Evolutionary conservation across 345 rosid genomes (phyloP).

Genomic region (Triadica sebifera): DNA sequence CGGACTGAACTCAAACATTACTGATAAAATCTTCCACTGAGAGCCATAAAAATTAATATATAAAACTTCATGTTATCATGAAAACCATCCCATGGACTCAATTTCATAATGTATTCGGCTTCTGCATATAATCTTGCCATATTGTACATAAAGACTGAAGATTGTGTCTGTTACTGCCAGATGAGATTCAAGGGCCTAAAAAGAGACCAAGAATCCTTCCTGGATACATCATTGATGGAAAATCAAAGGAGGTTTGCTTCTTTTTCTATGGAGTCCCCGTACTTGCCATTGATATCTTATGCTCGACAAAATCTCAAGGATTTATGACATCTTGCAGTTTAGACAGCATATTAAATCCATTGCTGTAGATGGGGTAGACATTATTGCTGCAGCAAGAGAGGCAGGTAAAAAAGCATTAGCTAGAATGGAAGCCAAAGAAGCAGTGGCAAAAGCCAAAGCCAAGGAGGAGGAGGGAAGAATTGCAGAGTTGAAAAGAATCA

Average conservation of each 20-base stretch:
- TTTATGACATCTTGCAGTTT: conserved; percentile 43
- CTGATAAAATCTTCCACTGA: background rate
- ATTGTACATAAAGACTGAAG: conserved; percentile 17
- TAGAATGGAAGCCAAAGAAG: conserved; percentile 62
- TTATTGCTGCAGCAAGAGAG: conserved; percentile 58
- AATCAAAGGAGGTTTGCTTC: conserved; percentile 61
- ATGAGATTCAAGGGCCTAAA: conserved; percentile 56
- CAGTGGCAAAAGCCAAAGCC: conserved; percentile 63
- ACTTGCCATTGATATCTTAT: background rate
- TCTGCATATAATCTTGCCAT: background rate
- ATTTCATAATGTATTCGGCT: background rate
- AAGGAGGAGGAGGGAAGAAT: conserved; percentile 78
- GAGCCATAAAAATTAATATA: background rate
- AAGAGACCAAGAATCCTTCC: conserved; percentile 82
- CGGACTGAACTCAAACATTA: background rate
- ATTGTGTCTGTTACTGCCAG: conserved; percentile 34
- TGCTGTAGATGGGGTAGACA: conserved; percentile 62
- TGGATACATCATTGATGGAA: conserved; percentile 42
- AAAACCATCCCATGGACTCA: too few species aligned
- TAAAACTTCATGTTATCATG: background rate
- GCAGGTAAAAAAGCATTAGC: conserved; percentile 49
- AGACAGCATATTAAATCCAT: conserved; percentile 47
- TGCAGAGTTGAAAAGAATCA: conserved; percentile 57
- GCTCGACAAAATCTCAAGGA: background rate
- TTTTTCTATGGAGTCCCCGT: background rate